phyloP scores from a whole-genome alignment of 495 filamentous ascomycete genomes.

The Penicillium pancosmium region DNA sequence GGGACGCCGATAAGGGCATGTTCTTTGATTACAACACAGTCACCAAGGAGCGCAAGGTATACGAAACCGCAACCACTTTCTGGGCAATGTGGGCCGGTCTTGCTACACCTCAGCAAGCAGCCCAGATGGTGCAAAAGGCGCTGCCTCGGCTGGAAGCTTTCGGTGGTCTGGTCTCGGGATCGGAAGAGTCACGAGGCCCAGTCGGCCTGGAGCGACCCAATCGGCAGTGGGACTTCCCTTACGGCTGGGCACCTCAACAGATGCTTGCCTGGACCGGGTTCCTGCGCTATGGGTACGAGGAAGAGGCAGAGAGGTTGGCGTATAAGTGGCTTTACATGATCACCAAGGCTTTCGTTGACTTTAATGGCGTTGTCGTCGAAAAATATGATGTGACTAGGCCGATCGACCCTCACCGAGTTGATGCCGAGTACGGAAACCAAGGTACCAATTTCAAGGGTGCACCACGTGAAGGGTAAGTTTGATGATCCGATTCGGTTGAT shows the following conservation, averaged over 20 bases:
- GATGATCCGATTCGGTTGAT: constrained; percentile 1
- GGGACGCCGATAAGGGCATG: constrained; percentile 89
- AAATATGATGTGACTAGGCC: constrained; percentile 96
- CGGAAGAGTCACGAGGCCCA: constrained; percentile 78
- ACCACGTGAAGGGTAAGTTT: constrained; percentile 87
- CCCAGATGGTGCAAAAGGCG: constrained; percentile 70
- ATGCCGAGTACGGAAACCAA: constrained; percentile 97
- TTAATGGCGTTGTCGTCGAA: constrained; percentile 96
- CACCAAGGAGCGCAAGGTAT: constrained; percentile 72
- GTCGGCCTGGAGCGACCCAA: constrained; percentile 84
- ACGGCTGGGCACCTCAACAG: constrained; percentile 98
- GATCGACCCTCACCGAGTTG: constrained; percentile 86
- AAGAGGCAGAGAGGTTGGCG: constrained; percentile 82
- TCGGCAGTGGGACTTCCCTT: constrained; percentile 97
- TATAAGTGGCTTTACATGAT: constrained; percentile 99
- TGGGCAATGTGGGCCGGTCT: constrained; percentile 97
- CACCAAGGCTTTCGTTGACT: constrained; percentile 94
- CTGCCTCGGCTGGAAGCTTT: constrained; percentile 84
- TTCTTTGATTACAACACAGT: constrained; percentile 95
- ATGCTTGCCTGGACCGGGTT: constrained; percentile 96
- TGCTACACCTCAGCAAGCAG: constrained; percentile 76
- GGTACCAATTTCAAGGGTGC: constrained; percentile 92
- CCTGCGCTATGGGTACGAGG: constrained; percentile 84
- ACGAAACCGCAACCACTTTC: constrained; percentile 89
- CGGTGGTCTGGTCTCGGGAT: constrained; percentile 88